phyloP scores from a whole-genome alignment of 2,329 filamentous ascomycete species.

The Fusarium decemcellulare region DNA sequence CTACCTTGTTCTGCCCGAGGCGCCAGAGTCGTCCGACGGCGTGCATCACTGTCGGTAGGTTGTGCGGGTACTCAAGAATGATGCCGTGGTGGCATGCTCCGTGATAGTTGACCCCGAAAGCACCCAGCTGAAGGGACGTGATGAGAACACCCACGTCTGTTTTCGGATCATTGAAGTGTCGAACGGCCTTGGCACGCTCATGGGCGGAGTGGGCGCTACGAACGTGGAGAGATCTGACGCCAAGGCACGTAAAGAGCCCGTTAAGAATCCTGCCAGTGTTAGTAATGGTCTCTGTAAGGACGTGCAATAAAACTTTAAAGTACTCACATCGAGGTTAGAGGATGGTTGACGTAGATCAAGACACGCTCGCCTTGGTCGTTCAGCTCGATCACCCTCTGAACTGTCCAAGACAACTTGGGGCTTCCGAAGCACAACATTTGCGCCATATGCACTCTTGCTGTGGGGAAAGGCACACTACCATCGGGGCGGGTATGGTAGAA shows the following conservation, averaged over 20 bases:
- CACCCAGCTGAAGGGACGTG: fast-evolving
- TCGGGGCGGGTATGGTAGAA: neutral
- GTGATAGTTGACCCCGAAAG: neutral
- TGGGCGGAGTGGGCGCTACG: neutral
- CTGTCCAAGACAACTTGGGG: neutral
- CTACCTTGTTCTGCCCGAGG: neutral
- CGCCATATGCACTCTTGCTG: no score
- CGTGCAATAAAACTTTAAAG: neutral
- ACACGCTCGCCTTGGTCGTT: fast-evolving
- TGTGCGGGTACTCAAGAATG: slow-evolving; percentile 1
- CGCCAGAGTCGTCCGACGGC: slow-evolving; percentile 2
- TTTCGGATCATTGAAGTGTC: neutral
- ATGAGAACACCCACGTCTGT: neutral
- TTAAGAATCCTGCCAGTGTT: neutral
- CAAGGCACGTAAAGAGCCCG: neutral
- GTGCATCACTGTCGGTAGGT: neutral
- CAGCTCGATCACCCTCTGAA: fast-evolving
- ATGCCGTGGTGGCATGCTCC: neutral
- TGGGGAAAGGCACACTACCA: neutral
- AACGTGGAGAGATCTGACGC: neutral
- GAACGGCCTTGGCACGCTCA: neutral
- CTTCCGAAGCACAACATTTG: neutral
- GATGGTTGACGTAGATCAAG: neutral
- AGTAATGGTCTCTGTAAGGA: neutral
- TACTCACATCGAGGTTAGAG: neutral